These are phyloP conservation scores for Austroboletus novae-zelandiae DNA, from an alignment of 1,284 basidiomycete genomes.

Conservation along the genomic window DNA sequence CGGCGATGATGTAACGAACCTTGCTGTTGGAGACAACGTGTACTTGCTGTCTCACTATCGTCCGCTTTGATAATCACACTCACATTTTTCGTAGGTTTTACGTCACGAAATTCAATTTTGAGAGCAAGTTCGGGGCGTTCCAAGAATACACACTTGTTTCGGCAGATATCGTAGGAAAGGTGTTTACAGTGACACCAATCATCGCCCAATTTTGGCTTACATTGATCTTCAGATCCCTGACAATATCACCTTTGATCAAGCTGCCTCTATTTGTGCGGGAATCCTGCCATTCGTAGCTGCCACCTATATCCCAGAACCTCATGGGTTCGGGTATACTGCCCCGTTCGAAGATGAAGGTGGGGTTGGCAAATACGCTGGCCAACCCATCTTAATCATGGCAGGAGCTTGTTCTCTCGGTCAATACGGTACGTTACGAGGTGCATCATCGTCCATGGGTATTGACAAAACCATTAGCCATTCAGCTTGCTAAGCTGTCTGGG, in stretches of 20 bases:
- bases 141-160: conserved; percentile 44
- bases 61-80: neutral
- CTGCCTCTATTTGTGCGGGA: conserved; percentile 26
- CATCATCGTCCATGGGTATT: neutral
- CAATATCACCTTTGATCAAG: conserved; percentile 43
- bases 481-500: conserved; percentile 38
- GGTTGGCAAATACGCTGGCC: conserved; percentile 27
- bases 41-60: conserved; percentile 11
- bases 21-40: conserved; percentile 44
- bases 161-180: conserved; percentile 39
- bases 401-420: conserved; percentile 37
- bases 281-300: conserved; percentile 18
- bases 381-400: conserved; percentile 36
- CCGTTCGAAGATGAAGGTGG: conserved; percentile 13
- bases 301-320: conserved; percentile 16
- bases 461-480: conserved; percentile 29
- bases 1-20: conserved; percentile 35
- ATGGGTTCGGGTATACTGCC: conserved; percentile 5
- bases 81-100: conserved; percentile 6
- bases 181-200: conserved; percentile 3
- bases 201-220: no score
- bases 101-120: conserved; percentile 2
- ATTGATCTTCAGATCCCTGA: conserved; percentile 33
- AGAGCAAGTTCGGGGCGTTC: conserved; percentile 25
- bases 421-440: conserved; percentile 24